Evolutionary conservation across 1,284 basidiomycete species (phyloP).

Genomic region (Rhodotorula sp.): DNA sequence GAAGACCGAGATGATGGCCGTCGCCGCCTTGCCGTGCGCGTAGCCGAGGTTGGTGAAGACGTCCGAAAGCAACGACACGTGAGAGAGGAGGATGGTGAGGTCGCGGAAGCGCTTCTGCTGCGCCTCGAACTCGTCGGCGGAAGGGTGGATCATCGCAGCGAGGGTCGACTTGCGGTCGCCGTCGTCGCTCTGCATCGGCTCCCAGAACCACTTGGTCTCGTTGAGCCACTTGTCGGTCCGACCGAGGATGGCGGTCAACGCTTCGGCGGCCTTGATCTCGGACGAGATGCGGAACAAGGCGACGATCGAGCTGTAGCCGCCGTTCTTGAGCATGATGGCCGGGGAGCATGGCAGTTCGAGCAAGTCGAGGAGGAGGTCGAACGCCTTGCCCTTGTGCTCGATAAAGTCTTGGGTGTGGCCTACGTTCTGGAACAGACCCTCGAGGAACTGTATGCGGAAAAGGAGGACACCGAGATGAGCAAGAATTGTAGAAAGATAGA

Average conservation of each 20-base stretch:
- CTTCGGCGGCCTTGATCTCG: constrained; percentile 76
- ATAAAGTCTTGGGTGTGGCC: constrained; percentile 82
- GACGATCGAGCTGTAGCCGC: constrained; percentile 77
- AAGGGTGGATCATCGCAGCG: constrained; percentile 58
- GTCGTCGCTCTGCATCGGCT: constrained; percentile 41
- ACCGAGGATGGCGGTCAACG: constrained; percentile 68
- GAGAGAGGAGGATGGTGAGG: constrained; percentile 73
- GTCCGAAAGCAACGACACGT: constrained; percentile 80
- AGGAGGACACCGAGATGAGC: not conserved
- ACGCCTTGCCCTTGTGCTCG: constrained; percentile 61
- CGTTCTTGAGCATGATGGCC: constrained; percentile 79
- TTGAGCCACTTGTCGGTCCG: constrained; percentile 70
- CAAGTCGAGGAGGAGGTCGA: constrained; percentile 71
- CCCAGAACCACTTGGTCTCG: constrained; percentile 72
- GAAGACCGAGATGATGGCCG: constrained; percentile 71
- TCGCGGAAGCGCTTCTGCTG: constrained; percentile 71
- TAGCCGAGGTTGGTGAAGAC: constrained; percentile 82
- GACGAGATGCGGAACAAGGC: constrained; percentile 84
- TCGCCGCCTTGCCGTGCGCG: constrained; percentile 73
- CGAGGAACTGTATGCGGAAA: constrained; percentile 66
- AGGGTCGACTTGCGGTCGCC: constrained; percentile 60
- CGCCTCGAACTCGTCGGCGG: constrained; percentile 53
- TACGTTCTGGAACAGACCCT: constrained; percentile 86
- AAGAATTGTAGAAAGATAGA: not conserved
- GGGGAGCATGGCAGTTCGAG: constrained; percentile 83